Evolutionary conservation across 306 rosid genomes (phyloP), one percentile per base, ranked within the genome.

Genomic region (Elaeagnus macrophylla): DNA sequence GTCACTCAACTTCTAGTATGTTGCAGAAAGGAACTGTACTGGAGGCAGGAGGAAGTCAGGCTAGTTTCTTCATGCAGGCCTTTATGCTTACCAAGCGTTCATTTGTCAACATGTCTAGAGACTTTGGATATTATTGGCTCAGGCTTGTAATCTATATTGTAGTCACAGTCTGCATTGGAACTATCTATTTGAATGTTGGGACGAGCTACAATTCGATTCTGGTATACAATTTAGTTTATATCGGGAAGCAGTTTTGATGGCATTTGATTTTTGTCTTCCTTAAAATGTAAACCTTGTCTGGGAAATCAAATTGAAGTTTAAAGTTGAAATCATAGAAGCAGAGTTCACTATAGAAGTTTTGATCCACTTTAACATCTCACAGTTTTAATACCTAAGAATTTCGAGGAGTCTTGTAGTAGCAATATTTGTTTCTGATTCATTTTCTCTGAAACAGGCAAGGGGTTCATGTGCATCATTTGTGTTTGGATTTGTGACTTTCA

Each of bases 391-490:
- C n/a, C n/a, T n/a, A n/a, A n/a, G n/a, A 5, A 8, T 15, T 2
- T 36, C n/a, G n/a, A n/a, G n/a, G 15, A 25, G 17, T 19, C 8
- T 57, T 25, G 44, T 12, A 42, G 46, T 53, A 10, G 60, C n/a
- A 60, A 46, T 20, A 5, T 17, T 46, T 32, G 3, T 18, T 35
- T 35, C 19, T 55, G 66, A 38, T 45, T 15, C 56, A 35, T 54
- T 9, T 66, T 39, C 0, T 49, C 32, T 62, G 63, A 13, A n/a
- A 17, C 62, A 91, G 99, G 99, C 99, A 54, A 87, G 96, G 48
- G 96, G 99, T 44, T 91, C 99, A 12, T 91, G 99, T 79, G 99
- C 96, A 48, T 91, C 96, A 25, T 91, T 91, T 56, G 95, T 91
- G n/a, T 87, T 91, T 19, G 99, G 96, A 25, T 91, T 91, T 18